phyloP scores from a whole-genome alignment of 2,329 filamentous ascomycete species.

The Ceratocystis papillata region DNA sequence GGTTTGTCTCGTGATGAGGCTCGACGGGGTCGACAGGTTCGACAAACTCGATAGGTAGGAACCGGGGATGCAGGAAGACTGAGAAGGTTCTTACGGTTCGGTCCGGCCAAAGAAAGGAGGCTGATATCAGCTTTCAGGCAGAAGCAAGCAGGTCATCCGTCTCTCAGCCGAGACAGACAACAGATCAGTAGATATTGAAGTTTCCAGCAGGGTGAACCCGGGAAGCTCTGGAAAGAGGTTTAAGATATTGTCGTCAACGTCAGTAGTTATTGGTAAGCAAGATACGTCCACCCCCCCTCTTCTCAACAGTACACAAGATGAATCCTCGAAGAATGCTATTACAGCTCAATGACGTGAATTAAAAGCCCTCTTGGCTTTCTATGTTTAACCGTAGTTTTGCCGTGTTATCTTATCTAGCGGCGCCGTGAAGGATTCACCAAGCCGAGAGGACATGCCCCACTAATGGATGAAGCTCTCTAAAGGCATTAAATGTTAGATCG shows the following conservation, averaged over 20 bases:
- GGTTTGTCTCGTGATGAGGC: no score
- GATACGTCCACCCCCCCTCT: not conserved
- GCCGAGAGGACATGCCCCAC: not conserved
- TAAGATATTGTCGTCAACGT: not conserved
- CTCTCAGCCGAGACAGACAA: not conserved
- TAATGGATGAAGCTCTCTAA: not conserved
- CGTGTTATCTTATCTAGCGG: slow-evolving; percentile 9
- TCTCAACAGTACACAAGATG: not conserved
- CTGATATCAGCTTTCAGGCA: no score
- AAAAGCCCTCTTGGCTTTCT: not conserved
- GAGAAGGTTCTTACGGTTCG: no score
- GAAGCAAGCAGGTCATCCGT: not conserved
- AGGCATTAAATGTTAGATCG: not conserved
- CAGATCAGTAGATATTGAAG: not conserved
- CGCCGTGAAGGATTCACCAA: not conserved
- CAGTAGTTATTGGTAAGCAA: not conserved
- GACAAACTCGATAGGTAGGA: no score
- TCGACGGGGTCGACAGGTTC: no score
- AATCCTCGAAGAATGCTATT: not conserved
- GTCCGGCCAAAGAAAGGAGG: no score
- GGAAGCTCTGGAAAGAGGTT: not conserved
- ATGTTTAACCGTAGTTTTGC: not conserved
- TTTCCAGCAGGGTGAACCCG: not conserved
- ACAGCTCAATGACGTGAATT: not conserved
- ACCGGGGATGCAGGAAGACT: no score